Evolutionary conservation across 2,329 filamentous ascomycete species (phyloP), one percentile per base, ranked within the genome.

Genomic region (Didymella arachidicola): DNA sequence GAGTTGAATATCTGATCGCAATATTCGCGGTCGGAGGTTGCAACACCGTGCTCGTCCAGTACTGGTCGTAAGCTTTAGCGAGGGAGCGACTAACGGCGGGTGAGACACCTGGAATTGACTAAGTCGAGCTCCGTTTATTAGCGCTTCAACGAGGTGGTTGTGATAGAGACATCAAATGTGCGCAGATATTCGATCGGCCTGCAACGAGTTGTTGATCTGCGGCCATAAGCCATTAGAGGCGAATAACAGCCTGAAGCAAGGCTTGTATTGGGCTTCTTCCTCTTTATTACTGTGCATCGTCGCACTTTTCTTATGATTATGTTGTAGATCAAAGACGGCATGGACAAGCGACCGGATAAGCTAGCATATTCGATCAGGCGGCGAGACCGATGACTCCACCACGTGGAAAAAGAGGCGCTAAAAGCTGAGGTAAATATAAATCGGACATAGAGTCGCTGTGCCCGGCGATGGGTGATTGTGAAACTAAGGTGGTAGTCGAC

Each of bases 381-480:
- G 49, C 41, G 30, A 52, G 41, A 44, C 41, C 50, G 30, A 29
- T 29, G 30, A 45, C 22, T 43, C 32, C 22, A 39, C 50, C 41
- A 53, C 41, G 41, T 45, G 41, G 39, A 18, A n/a, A 18, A n/a
- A 27, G 38, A 38, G 18, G 38, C 44, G 44, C 26, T 43, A 44
- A 22, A 22, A 42, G 44, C 38, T 44, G 36, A 48, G 38, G 38
- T 29, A 43, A 14, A 11, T 29, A 26, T 41, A 5, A 8, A 14
- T 25, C 8, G 18, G 4, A 38, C 18, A 7, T 22, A 39, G 41
- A 53, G 25, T 45, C 41, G 22, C 14, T 26, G 30, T 22, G 14
- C 41, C 7, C 22, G 4, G 14, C 8, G 22, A 43, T 3, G 2
- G 22, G 14, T 8, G 22, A 10, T 14, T 27, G 2, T 16, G 7